Evolutionary conservation across 1,284 basidiomycete genomes (phyloP).

Genomic region (Ustilago crameri): DNA sequence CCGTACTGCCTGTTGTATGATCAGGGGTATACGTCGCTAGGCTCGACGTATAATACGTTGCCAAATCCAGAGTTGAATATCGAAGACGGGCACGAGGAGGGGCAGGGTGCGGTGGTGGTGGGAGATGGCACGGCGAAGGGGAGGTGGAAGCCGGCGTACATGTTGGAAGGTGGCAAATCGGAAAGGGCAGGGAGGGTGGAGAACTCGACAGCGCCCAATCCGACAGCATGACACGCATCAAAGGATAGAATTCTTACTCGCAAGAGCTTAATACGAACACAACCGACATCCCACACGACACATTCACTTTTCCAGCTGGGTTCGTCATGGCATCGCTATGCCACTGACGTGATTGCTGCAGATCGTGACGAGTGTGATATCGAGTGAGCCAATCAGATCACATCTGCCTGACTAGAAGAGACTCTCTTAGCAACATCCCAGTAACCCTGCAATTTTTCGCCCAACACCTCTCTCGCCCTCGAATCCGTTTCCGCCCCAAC

Average conservation of each 20-base stretch:
- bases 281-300: not conserved
- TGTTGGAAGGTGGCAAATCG: conserved; percentile 78
- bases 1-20: conserved; percentile 89
- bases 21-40: conserved; percentile 93
- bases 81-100: conserved; percentile 17
- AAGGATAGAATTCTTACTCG: not conserved
- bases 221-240: not conserved
- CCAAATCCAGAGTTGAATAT: conserved; percentile 83
- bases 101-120: conserved; percentile 4
- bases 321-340: not conserved
- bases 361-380: too few relatives aligned
- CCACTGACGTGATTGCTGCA: not conserved
- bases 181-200: conserved; percentile 75
- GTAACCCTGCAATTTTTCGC: conserved; percentile 82
- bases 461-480: conserved; percentile 84
- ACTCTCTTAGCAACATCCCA: conserved; percentile 88
- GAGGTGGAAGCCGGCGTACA: conserved; percentile 78
- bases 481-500: conserved; percentile 80
- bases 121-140: conserved; percentile 42
- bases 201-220: conserved; percentile 12
- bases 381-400: not conserved
- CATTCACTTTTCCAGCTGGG: not conserved
- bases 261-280: too few relatives aligned
- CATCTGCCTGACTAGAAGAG: conserved; percentile 8
- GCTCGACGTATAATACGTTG: conserved; percentile 92